phyloP scores from a whole-genome alignment of 2,329 filamentous ascomycete genomes.

The Cladosporium oxysporum region DNA sequence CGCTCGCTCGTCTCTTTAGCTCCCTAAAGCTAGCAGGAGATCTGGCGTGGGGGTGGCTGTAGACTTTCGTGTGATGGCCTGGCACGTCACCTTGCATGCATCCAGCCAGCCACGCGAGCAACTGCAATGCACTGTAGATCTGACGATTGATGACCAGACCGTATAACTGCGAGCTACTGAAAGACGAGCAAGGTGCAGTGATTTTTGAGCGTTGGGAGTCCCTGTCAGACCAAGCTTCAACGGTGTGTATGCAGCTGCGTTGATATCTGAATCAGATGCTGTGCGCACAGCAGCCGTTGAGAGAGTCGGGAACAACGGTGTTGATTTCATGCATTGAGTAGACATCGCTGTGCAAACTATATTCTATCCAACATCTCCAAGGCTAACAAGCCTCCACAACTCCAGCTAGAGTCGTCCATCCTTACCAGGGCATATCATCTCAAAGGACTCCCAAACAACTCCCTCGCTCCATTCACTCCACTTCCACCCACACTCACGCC shows the following conservation, averaged over 20 bases:
- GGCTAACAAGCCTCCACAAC: not conserved
- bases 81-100: not conserved
- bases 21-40: no score
- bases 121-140: not conserved
- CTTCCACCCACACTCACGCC: not conserved
- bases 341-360: not conserved
- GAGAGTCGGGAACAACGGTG: not conserved
- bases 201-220: no score
- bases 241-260: not conserved
- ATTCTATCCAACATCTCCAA: not conserved
- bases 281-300: not conserved
- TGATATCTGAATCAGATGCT: not conserved
- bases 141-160: not conserved
- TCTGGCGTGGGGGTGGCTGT: no score
- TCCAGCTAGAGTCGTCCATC: no score
- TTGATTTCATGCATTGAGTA: not conserved
- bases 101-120: not conserved
- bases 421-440: slow-evolving; percentile 15
- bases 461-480: slow-evolving; percentile 23
- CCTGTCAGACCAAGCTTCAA: no score
- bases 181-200: no score
- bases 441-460: slow-evolving; percentile 38
- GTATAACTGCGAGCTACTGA: no score
- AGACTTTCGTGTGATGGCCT: no score
- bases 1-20: no score